Conservation (phyloP, 495 filamentous ascomycete genomes). For the Hyphodiscus hymeniophilus region DNA sequence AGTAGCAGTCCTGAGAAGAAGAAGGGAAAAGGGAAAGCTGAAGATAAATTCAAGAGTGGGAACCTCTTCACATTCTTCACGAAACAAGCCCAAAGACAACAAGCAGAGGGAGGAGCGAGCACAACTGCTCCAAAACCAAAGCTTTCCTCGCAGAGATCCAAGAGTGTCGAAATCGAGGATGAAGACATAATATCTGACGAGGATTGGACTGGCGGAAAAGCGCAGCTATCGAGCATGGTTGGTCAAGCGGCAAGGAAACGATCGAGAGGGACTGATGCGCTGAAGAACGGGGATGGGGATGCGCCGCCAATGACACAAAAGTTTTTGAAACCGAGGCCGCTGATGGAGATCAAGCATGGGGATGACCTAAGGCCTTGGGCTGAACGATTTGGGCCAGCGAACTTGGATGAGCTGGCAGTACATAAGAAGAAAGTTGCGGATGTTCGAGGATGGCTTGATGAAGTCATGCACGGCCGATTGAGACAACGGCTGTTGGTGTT, state of each 20-base stretch:
- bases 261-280: conserved; percentile 9
- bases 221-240: conserved; percentile 32
- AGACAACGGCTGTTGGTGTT: conserved; percentile 69
- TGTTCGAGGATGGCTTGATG: conserved; percentile 72
- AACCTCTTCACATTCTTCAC: conserved; percentile 46
- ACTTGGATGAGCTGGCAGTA: conserved; percentile 77
- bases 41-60: conserved; percentile 35
- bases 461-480: conserved; percentile 56
- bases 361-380: conserved; percentile 68
- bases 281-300: conserved; percentile 11
- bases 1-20: conserved; percentile 44
- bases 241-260: conserved; percentile 38
- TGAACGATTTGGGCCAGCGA: conserved; percentile 66
- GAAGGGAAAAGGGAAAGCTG: conserved; percentile 27
- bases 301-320: conserved; percentile 22
- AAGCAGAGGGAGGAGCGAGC: conserved; percentile 15
- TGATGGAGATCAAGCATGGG: conserved; percentile 13
- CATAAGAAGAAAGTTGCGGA: conserved; percentile 90
- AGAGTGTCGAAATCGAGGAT: conserved; percentile 5
- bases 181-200: conserved; percentile 35
- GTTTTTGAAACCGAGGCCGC: conserved; percentile 25
- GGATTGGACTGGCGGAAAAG: conserved; percentile 38
- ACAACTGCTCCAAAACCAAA: conserved; percentile 4
- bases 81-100: conserved; percentile 37
- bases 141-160: not conserved